These are phyloP conservation scores for Mollisia scopiformis DNA, from an alignment of 2,329 filamentous ascomycete genomes.

Conservation along the genomic window DNA sequence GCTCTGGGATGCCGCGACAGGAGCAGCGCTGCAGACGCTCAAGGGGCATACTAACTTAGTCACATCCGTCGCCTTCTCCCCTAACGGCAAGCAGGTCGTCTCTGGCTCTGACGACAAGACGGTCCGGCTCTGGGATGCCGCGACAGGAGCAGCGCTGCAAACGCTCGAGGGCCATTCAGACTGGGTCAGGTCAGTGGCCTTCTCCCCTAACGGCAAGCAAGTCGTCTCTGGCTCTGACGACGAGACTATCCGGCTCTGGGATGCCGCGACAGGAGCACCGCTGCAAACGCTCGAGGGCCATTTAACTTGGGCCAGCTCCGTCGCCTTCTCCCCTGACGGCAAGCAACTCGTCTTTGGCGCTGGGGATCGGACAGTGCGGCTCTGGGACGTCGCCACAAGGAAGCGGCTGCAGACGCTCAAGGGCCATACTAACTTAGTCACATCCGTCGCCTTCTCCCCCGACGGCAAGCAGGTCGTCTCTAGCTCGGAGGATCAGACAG, in stretches of 20 bases:
- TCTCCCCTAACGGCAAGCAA: neutral
- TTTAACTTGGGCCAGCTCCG: neutral
- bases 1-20: neutral
- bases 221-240: neutral
- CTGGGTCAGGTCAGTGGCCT: neutral
- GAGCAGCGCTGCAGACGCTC: neutral
- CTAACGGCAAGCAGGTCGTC: conserved; percentile 11
- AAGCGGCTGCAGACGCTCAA: neutral
- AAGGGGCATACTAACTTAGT: conserved; percentile 1
- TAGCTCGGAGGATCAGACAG: neutral
- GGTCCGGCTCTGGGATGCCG: neutral
- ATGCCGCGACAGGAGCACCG: neutral
- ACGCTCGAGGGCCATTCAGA: neutral
- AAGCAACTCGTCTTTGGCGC: conserved; percentile 4
- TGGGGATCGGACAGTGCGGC: neutral
- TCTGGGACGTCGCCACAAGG: neutral
- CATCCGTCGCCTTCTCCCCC: neutral
- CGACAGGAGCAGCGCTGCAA: neutral
- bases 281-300: conserved; percentile 8
- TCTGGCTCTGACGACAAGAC: conserved; percentile 8
- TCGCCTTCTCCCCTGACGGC: neutral
- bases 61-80: conserved; percentile 1
- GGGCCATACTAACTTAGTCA: neutral
- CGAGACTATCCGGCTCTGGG: conserved; percentile 4
- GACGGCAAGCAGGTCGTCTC: neutral